phyloP scores from a whole-genome alignment of 1,284 basidiomycete genomes.

The Ceratobasidium sp. region DNA sequence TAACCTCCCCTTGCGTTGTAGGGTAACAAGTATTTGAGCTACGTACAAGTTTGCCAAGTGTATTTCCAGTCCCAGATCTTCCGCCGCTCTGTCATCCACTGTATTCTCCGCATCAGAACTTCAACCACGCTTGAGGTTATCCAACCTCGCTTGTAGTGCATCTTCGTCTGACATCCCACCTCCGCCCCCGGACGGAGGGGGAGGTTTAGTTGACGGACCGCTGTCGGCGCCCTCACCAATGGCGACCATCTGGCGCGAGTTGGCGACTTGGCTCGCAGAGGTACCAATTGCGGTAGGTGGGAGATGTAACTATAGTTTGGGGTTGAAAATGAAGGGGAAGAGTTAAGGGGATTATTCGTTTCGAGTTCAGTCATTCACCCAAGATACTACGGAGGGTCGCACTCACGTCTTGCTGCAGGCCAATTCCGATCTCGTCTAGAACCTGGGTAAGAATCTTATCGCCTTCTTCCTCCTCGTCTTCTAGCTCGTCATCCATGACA shows the following conservation, averaged over 20 bases:
- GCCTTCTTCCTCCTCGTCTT: slow-evolving; percentile 96
- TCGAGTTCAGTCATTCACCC: slow-evolving; percentile 40
- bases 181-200: slow-evolving; percentile 60
- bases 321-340: not conserved
- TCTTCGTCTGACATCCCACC: slow-evolving; percentile 81
- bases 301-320: slow-evolving; percentile 75
- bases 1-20: too few relatives aligned
- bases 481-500: slow-evolving; percentile 94
- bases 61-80: too few relatives aligned
- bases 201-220: slow-evolving; percentile 53
- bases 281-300: slow-evolving; percentile 79
- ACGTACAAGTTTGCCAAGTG: too few relatives aligned
- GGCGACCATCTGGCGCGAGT: slow-evolving; percentile 82
- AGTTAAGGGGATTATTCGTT: slow-evolving; percentile 23
- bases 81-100: too few relatives aligned
- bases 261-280: slow-evolving; percentile 71
- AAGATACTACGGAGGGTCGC: not conserved
- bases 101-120: too few relatives aligned
- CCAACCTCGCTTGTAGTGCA: slow-evolving; percentile 87
- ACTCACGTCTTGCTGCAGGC: slow-evolving; percentile 88
- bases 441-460: slow-evolving; percentile 98
- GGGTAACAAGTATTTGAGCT: too few relatives aligned
- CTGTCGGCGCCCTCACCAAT: slow-evolving; percentile 73
- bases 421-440: slow-evolving; percentile 96
- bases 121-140: slow-evolving; percentile 66